phyloP scores from a whole-genome alignment of 1,284 basidiomycete species.

The Cerioporus squamosus region DNA sequence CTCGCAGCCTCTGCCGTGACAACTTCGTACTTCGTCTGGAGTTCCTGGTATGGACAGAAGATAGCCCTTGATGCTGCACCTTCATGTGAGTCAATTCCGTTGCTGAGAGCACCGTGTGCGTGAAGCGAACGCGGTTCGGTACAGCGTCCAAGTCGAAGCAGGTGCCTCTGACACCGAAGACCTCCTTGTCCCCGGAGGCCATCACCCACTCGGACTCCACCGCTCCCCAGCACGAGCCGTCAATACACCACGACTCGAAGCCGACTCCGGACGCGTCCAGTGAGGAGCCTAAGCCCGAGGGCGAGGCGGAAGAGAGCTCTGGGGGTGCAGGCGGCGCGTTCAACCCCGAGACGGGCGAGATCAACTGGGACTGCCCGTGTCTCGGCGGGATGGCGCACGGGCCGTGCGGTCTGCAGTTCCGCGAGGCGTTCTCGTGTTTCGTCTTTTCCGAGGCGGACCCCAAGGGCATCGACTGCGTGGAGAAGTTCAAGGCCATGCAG shows the following conservation, averaged over 20 bases:
- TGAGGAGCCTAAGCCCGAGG: constrained; percentile 29
- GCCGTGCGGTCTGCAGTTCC: constrained; percentile 94
- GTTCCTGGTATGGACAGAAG: constrained; percentile 41
- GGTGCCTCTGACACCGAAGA: constrained; percentile 18
- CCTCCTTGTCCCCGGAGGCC: constrained; percentile 18
- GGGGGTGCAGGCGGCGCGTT: constrained; percentile 54
- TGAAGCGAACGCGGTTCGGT: neutral
- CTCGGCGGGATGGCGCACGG: constrained; percentile 99
- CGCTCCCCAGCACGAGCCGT: constrained; percentile 15
- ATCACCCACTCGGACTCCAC: constrained; percentile 11
- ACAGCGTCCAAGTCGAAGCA: constrained; percentile 22
- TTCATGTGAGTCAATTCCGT: constrained; percentile 18
- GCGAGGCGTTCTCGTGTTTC: constrained; percentile 97
- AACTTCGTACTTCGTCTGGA: constrained; percentile 47
- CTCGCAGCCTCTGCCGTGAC: constrained; percentile 50
- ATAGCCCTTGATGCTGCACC: constrained; percentile 44
- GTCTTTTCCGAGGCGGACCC: constrained; percentile 94
- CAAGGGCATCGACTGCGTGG: constrained; percentile 98
- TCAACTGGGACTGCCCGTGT: constrained; percentile 98
- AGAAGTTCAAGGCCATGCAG: constrained; percentile 98
- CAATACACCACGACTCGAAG: constrained; percentile 9
- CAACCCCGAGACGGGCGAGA: constrained; percentile 96
- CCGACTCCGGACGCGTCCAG: constrained; percentile 9
- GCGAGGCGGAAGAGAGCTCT: constrained; percentile 38
- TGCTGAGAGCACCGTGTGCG: neutral